Percentiles rank a stretch among this genome's conserved stretches.
phyloP scores from a whole-genome alignment of 345 rosid genomes.

The Fremontodendron californicum region DNA sequence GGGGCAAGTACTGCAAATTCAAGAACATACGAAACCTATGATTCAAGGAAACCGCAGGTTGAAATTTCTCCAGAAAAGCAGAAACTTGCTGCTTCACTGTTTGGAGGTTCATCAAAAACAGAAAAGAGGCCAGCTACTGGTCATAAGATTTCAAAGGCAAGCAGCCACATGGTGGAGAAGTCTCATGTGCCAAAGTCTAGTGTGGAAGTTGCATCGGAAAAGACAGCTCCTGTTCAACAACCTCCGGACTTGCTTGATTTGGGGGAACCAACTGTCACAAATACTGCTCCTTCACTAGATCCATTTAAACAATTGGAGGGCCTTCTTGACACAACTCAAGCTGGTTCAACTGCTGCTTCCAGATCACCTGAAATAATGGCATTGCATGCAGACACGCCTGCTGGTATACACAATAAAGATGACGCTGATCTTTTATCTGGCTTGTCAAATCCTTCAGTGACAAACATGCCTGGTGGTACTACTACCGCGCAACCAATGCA shows the following conservation, averaged over 20 bases:
- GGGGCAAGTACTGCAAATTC: constrained; percentile 39
- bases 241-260: constrained; percentile 92
- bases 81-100: constrained; percentile 96
- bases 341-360: constrained; percentile 15
- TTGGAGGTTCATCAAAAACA: constrained; percentile 69
- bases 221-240: constrained; percentile 44
- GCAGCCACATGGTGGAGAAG: constrained; percentile 38
- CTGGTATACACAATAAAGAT: constrained; percentile 24
- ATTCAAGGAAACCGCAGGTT: constrained; percentile 55
- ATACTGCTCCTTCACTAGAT: constrained; percentile 42
- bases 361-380: constrained; percentile 46
- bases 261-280: constrained; percentile 50
- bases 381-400: constrained; percentile 43
- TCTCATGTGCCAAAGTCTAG: constrained; percentile 22
- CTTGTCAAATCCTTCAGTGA: constrained; percentile 14
- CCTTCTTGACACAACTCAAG: constrained; percentile 52
- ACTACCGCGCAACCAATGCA: constrained; percentile 22
- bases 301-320: constrained; percentile 89
- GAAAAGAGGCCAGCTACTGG: constrained; percentile 58
- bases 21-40: constrained; percentile 46
- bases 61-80: constrained; percentile 82
- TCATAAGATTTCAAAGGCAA: constrained; percentile 47
- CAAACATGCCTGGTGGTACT: constrained; percentile 19
- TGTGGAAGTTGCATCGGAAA: constrained; percentile 29
- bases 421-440: constrained; percentile 30